Evolutionary conservation across 805 yeast genomes (phyloP).

Genomic region (Saccharomycopsis javanensis): DNA sequence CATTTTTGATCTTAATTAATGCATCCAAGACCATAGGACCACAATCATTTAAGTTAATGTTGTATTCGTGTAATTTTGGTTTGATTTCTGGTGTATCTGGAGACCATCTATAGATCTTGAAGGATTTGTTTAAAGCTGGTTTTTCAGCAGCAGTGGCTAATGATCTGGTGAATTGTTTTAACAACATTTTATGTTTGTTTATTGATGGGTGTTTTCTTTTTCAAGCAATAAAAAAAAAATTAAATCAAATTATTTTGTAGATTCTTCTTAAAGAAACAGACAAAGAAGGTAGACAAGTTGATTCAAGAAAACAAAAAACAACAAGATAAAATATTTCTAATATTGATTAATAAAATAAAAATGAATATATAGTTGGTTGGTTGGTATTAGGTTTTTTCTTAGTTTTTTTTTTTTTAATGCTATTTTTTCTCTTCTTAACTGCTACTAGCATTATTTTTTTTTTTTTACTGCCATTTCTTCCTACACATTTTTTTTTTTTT

Average conservation of each 20-base stretch:
- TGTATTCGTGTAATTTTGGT: slow-evolving; percentile 76
- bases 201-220: no score
- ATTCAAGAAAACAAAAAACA: no score
- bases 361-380: no score
- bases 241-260: no score
- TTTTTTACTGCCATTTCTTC: neutral
- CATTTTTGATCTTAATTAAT: slow-evolving; percentile 86
- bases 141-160: slow-evolving; percentile 38
- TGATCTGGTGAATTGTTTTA: slow-evolving; percentile 20
- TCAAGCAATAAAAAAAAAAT: neutral
- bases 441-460: neutral
- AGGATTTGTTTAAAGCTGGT: slow-evolving; percentile 60
- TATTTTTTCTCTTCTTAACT: neutral
- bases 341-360: no score
- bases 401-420: neutral
- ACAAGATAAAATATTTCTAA: no score
- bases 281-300: no score
- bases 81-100: slow-evolving; percentile 92
- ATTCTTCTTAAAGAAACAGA: no score
- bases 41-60: slow-evolving; percentile 79
- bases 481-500: neutral
- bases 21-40: slow-evolving; percentile 99
- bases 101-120: slow-evolving; percentile 95
- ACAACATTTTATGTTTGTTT: neutral
- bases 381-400: neutral